Conservation (phyloP, 202 grass and related monocot genomes). For the Saccharum hybrid region DNA sequence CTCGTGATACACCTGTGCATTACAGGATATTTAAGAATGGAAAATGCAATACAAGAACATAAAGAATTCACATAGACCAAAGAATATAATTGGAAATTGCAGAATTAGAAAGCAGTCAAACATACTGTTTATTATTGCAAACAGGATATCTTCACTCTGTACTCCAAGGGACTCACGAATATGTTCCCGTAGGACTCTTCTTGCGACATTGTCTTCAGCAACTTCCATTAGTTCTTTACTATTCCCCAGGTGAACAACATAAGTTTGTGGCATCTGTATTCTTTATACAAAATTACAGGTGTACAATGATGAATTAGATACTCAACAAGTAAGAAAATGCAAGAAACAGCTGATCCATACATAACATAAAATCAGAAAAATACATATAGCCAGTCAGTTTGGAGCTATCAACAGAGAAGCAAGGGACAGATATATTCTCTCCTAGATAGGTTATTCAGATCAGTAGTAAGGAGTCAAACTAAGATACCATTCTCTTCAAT, state of each 20-base stretch:
- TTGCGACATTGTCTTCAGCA: slow-evolving; percentile 75
- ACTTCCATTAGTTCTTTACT: slow-evolving; percentile 94
- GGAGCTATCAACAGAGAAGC: slow-evolving; percentile 12
- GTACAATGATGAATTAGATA: slow-evolving; percentile 32
- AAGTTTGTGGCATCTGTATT: slow-evolving; percentile 96
- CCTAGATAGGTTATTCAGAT: slow-evolving; percentile 11
- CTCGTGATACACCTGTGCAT: slow-evolving; percentile 91
- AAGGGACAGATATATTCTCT: slow-evolving; percentile 19
- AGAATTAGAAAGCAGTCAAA: slow-evolving; percentile 20
- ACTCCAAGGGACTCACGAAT: slow-evolving; percentile 73
- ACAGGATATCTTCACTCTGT: slow-evolving; percentile 77
- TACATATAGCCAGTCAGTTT: slow-evolving; percentile 30
- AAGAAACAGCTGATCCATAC: slow-evolving; percentile 7
- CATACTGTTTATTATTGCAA: slow-evolving; percentile 98
- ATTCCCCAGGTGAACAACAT: slow-evolving; percentile 94
- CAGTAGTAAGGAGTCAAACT: slow-evolving; percentile 16
- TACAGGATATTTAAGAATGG: slow-evolving; percentile 28
- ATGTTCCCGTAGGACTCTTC: slow-evolving; percentile 80
- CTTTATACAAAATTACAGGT: slow-evolving; percentile 52
- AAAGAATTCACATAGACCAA: slow-evolving; percentile 13
- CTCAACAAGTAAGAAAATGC: slow-evolving; percentile 19
- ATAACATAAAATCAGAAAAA: slow-evolving; percentile 13
- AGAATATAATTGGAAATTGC: slow-evolving; percentile 21
- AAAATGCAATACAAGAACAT: slow-evolving; percentile 27
- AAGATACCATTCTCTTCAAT: slow-evolving; percentile 19